Percentiles rank a stretch among this genome's conserved stretches.
Evolutionary conservation across 345 rosid species (phyloP).

Genomic region (Lagerstroemia speciosa): DNA sequence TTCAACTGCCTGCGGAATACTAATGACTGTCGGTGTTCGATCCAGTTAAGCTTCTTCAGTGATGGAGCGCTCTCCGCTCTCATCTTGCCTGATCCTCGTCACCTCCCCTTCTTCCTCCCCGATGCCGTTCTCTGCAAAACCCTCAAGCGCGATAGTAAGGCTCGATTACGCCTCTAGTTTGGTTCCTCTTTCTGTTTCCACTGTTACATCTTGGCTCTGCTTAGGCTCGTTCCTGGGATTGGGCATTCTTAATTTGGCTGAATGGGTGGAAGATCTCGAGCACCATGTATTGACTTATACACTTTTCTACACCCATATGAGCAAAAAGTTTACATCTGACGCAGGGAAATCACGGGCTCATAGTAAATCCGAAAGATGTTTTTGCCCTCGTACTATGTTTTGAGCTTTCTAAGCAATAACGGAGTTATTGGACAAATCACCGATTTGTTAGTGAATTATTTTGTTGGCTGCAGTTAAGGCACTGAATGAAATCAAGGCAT

Average conservation of each 20-base stretch:
- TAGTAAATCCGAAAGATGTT: background rate
- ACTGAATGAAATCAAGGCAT: constrained; percentile 90
- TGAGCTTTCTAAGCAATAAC: background rate
- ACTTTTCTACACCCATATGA: background rate
- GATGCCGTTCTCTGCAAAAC: constrained; percentile 36
- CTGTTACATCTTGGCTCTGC: background rate
- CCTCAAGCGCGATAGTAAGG: constrained; percentile 47
- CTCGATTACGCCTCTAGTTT: background rate
- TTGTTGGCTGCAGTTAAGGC: constrained; percentile 62
- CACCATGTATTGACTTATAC: background rate
- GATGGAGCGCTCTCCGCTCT: constrained; percentile 14
- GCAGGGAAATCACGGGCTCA: background rate
- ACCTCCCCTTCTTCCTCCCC: constrained; percentile 21
- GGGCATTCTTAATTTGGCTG: background rate
- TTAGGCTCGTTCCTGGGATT: background rate
- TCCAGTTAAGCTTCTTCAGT: background rate
- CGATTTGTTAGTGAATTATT: background rate
- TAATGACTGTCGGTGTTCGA: background rate
- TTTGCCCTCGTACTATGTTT: background rate
- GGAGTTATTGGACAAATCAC: background rate
- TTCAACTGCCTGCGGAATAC: background rate
- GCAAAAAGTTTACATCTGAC: no score
- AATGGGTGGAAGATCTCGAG: background rate
- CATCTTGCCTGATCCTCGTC: constrained; percentile 16
- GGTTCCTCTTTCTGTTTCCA: background rate